These are phyloP conservation scores for Irpex rosettiformis DNA, from an alignment of 1,284 basidiomycete genomes.

Conservation along the genomic window DNA sequence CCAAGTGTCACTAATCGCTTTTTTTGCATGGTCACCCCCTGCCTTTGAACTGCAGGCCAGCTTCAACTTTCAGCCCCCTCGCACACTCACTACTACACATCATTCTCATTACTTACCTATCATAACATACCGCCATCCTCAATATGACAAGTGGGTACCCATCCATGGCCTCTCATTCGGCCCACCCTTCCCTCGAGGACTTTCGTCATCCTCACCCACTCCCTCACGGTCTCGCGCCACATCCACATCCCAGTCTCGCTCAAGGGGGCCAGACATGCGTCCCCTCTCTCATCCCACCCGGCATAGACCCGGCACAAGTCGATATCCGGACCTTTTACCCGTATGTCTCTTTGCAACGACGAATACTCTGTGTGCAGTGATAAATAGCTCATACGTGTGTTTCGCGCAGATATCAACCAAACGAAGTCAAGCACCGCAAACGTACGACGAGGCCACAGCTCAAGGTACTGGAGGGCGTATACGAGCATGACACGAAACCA, in stretches of 20 bases:
- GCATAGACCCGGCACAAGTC: constrained; percentile 57
- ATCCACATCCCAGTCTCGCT: background rate
- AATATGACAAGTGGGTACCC: background rate
- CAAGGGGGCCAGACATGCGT: constrained; percentile 34
- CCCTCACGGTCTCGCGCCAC: background rate
- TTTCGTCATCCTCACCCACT: background rate
- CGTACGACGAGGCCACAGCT: constrained; percentile 82
- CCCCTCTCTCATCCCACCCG: constrained; percentile 42
- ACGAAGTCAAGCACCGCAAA: constrained; percentile 89
- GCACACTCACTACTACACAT: background rate
- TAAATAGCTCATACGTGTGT: background rate
- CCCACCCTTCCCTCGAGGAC: background rate
- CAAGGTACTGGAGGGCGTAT: constrained; percentile 82
- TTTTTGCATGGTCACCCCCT: background rate
- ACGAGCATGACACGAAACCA: constrained; percentile 85
- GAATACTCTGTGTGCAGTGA: background rate
- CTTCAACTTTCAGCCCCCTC: background rate
- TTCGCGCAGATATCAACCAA: constrained; percentile 57
- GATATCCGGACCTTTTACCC: constrained; percentile 75
- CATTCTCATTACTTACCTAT: background rate
- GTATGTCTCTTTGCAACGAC: background rate
- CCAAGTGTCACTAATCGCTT: background rate
- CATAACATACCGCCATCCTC: background rate
- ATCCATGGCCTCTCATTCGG: background rate
- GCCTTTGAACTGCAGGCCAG: constrained; percentile 1